phyloP scores from a whole-genome alignment of 805 yeast species.

The Nematodospora valgi region DNA sequence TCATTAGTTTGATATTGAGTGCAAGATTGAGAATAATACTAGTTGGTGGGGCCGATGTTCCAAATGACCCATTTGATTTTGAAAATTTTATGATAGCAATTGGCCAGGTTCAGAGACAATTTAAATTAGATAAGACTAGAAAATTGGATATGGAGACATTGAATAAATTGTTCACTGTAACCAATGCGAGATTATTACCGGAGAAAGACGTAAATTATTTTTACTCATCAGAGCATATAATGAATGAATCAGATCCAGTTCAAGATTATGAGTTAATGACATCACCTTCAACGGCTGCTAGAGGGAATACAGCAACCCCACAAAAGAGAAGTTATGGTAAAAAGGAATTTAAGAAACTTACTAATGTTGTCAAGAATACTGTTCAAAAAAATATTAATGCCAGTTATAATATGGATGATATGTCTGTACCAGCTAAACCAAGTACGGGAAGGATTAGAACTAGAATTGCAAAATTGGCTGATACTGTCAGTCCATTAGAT shows the following conservation, averaged over 20 bases:
- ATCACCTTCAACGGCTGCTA: constrained; percentile 1
- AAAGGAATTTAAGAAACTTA: constrained; percentile 46
- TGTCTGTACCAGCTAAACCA: constrained; percentile 10
- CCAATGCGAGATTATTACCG: constrained; percentile 29
- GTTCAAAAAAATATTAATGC: constrained; percentile 55
- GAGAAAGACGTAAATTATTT: constrained; percentile 16
- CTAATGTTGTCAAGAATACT: constrained; percentile 67
- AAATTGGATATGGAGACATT: constrained; percentile 57
- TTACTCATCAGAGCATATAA: constrained; percentile 8
- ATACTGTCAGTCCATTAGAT: constrained; percentile 31
- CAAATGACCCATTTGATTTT: constrained; percentile 81
- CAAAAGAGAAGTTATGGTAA: constrained; percentile 24
- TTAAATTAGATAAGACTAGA: constrained; percentile 47
- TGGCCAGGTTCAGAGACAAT: constrained; percentile 74
- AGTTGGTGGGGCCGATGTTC: constrained; percentile 47
- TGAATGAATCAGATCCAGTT: constrained; percentile 1
- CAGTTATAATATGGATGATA: constrained; percentile 15
- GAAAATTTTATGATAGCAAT: constrained; percentile 65
- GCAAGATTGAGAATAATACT: constrained; percentile 57
- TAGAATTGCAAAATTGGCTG: constrained; percentile 33
- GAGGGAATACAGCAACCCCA: neutral
- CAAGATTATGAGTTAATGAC: constrained; percentile 6
- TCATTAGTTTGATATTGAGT: constrained; percentile 73
- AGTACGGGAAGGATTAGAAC: constrained; percentile 28
- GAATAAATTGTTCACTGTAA: constrained; percentile 30